Base-by-base conservation (phyloP, 495 filamentous ascomycete species). In the Glonium stellatum region DNA sequence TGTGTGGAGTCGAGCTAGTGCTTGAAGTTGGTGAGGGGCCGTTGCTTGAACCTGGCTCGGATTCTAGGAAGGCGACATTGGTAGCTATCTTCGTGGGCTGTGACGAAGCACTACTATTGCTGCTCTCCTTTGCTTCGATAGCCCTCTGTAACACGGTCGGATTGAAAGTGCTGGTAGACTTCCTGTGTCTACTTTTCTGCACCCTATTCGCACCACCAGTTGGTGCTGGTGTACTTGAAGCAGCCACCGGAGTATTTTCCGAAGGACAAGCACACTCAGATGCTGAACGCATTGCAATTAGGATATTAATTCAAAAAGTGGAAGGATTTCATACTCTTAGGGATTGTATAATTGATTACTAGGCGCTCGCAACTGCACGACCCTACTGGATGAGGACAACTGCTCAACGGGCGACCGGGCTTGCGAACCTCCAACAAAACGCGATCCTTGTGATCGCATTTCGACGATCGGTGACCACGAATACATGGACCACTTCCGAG, bases 381-480 rank as follows among this genome's bases (percentile, higher is more conserved):
- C 5, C 81, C 81, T 54, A 80, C 80, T 1, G 83, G 81, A 70
- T 92, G 89, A 49, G 87, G 86, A 65, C 89, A 95, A 56, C 82
- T 83, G 54, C 85, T 85, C 19, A 91, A 74, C 18, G 89, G 89
- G 49, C 89, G 80, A 9, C 89, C 89, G 1, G 89, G 87, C 67
- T 90, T 91, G 54, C 86, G 84, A 10, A 92, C 88, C 50, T 85
- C 85, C 58, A 90, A 73, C 82, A 95, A 85, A 19, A 89, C 72
- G 62, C 89, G 81, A 58, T 85, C 81, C 54, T 78, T 83, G 75
- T 95, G 89, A 35, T 80, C 83, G 67, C 89, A 95, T 79, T 86
- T 88, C 63, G 88, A 88, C 22, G 89, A 91, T 65, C 89, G 85
- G 72, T 95, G 89, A 54, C 89, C 89, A 55, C 87, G 86, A 64